phyloP scores from a whole-genome alignment of 495 filamentous ascomycete genomes.

The Trichoderma parareesei region DNA sequence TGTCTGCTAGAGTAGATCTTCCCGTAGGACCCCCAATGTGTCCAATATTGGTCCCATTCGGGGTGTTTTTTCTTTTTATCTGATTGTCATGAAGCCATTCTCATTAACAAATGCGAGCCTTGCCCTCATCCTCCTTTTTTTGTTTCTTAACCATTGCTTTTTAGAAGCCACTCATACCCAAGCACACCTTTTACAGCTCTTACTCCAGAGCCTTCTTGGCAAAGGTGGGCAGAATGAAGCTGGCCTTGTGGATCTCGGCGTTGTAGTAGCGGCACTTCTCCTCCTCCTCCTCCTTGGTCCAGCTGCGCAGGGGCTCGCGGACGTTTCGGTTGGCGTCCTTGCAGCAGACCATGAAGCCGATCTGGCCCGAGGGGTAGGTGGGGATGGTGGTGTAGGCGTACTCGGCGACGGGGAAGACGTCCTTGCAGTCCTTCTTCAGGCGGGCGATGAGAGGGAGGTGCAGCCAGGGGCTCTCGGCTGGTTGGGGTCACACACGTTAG shows the following conservation, averaged over 20 bases:
- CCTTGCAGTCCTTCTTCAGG: constrained; percentile 91
- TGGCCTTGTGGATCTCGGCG: constrained; percentile 85
- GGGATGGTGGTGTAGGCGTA: constrained; percentile 99
- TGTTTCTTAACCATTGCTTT: not conserved
- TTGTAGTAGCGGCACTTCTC: constrained; percentile 94
- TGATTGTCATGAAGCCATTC: not conserved
- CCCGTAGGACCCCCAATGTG: not conserved
- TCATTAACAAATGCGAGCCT: not conserved
- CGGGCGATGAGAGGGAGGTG: constrained; percentile 83
- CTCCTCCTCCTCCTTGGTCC: constrained; percentile 80
- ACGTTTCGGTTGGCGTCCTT: constrained; percentile 84
- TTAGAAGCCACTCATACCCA: not conserved
- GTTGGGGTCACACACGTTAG: constrained; percentile 24
- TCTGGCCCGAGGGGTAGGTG: constrained; percentile 98
- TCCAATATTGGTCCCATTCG: not conserved
- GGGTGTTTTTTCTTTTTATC: not conserved
- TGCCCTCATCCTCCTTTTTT: not conserved
- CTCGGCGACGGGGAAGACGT: constrained; percentile 95
- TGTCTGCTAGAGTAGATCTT: not conserved
- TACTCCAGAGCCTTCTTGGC: constrained; percentile 69
- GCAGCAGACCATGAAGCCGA: constrained; percentile 99
- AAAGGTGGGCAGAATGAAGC: constrained; percentile 89
- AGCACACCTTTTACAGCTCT: constrained; percentile 13
- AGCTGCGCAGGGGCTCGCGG: constrained; percentile 68
- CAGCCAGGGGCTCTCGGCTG: constrained; percentile 99